A percentile compares a stretch with the other conserved stretches of the same genome.
Evolutionary conservation across 176 grass and related monocot species (phyloP).

Genomic region (Alopecurus myosuroides): DNA sequence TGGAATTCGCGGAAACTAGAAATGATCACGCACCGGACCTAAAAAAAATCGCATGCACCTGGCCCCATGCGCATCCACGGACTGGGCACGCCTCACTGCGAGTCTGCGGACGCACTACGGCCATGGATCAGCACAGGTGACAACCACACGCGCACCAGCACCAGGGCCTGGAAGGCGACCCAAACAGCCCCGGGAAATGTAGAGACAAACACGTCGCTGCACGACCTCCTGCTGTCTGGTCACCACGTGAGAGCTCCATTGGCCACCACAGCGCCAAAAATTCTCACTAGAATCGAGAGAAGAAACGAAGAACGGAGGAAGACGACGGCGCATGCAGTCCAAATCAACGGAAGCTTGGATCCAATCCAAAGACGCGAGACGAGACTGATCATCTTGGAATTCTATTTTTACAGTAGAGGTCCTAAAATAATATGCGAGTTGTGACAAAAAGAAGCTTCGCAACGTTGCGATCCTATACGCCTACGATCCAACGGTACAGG

Average conservation of each 20-base stretch:
- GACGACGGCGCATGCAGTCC: neutral
- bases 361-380: conserved; percentile 1
- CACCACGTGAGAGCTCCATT: conserved; percentile 2
- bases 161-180: neutral
- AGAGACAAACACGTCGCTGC: neutral
- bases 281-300: neutral
- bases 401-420: conserved; percentile 28
- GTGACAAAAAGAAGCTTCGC: conserved; percentile 19
- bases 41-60: neutral
- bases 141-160: conserved; percentile 24
- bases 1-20: neutral
- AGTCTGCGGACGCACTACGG: conserved; percentile 17
- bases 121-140: conserved; percentile 17
- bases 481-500: conserved; percentile 79
- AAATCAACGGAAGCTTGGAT: conserved; percentile 25
- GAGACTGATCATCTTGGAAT: neutral
- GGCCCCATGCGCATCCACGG: neutral
- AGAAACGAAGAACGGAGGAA: neutral
- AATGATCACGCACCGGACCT: neutral
- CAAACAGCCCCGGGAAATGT: neutral
- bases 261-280: neutral
- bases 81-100: conserved; percentile 12
- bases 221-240: neutral
- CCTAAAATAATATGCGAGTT: conserved; percentile 18
- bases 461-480: conserved; percentile 31